phyloP scores from a whole-genome alignment of 31 red algal genomes.

The Bonnemaisonia californica region DNA sequence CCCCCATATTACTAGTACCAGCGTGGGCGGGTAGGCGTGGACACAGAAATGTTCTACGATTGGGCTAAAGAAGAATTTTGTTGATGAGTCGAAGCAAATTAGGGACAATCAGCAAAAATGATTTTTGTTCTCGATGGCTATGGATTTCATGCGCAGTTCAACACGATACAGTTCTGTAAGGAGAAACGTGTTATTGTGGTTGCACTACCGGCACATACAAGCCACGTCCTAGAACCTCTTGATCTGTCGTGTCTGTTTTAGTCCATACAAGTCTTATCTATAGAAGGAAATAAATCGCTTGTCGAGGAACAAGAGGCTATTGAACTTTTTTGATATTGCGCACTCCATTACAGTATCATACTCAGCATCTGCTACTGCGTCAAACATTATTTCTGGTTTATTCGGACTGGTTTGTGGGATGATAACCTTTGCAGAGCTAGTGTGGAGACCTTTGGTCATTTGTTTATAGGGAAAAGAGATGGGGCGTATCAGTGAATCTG shows the following conservation, averaged over 20 bases:
- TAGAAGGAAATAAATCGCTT: slow-evolving; percentile 17
- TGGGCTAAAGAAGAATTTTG: slow-evolving; percentile 14
- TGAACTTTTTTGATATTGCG: slow-evolving; percentile 18
- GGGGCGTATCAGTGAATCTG: no score
- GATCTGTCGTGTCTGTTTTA: slow-evolving; percentile 33
- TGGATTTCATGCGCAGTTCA: slow-evolving; percentile 10
- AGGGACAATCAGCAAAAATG: neutral
- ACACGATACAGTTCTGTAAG: neutral
- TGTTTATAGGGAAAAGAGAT: no score
- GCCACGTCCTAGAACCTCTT: slow-evolving; percentile 43
- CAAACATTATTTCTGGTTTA: neutral
- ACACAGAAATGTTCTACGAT: slow-evolving; percentile 27
- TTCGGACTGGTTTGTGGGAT: neutral
- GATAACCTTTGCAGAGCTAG: no score
- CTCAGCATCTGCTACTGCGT: neutral
- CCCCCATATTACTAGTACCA: slow-evolving; percentile 1
- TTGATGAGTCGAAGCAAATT: slow-evolving; percentile 2
- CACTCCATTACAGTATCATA: neutral
- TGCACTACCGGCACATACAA: slow-evolving; percentile 16
- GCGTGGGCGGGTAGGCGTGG: slow-evolving; percentile 2
- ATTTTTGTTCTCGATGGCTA: slow-evolving; percentile 48
- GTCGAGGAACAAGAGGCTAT: neutral
- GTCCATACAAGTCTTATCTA: slow-evolving; percentile 22
- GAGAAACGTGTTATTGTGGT: slow-evolving; percentile 24
- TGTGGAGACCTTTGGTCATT: no score